phyloP scores from a whole-genome alignment of 1,284 basidiomycete species.

The Lentinula novae-zelandiae region DNA sequence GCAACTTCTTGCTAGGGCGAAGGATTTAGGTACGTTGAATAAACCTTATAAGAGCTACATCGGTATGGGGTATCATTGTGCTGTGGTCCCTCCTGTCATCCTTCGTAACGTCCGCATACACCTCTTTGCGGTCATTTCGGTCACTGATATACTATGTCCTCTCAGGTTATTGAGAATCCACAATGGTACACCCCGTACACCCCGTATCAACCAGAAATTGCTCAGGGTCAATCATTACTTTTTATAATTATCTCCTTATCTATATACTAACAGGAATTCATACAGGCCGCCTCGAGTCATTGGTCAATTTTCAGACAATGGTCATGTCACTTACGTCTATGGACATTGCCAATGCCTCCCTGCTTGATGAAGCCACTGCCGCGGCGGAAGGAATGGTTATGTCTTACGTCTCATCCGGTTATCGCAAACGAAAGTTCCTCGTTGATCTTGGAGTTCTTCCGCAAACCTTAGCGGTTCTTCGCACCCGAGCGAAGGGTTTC shows the following conservation, averaged over 20 bases:
- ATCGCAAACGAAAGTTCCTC: constrained; percentile 83
- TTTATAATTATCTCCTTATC: constrained; percentile 3
- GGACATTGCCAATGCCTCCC: constrained; percentile 92
- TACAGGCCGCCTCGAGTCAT: constrained; percentile 87
- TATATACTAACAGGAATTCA: constrained; percentile 16
- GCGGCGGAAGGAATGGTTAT: constrained; percentile 93
- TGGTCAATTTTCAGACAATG: constrained; percentile 98
- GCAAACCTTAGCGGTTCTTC: constrained; percentile 85
- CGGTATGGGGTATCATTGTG: constrained; percentile 97
- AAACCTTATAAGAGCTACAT: constrained; percentile 89
- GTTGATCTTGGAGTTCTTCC: constrained; percentile 81
- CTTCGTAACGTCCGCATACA: constrained; percentile 73
- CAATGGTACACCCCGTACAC: constrained; percentile 99
- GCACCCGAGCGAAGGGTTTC: constrained; percentile 87
- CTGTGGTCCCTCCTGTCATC: constrained; percentile 91
- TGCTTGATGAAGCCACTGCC: constrained; percentile 90
- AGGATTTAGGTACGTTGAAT: constrained; percentile 76
- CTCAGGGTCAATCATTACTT: constrained; percentile 61
- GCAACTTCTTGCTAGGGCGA: constrained; percentile 77
- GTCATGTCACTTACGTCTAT: constrained; percentile 92
- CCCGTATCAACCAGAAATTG: constrained; percentile 90
- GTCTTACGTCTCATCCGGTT: constrained; percentile 60
- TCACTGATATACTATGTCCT: constrained; percentile 4
- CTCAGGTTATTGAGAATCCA: constrained; percentile 90
- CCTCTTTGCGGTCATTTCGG: constrained; percentile 1